Base-by-base conservation (phyloP, 2,329 filamentous ascomycete genomes). In the Talaromyces marneffei region DNA sequence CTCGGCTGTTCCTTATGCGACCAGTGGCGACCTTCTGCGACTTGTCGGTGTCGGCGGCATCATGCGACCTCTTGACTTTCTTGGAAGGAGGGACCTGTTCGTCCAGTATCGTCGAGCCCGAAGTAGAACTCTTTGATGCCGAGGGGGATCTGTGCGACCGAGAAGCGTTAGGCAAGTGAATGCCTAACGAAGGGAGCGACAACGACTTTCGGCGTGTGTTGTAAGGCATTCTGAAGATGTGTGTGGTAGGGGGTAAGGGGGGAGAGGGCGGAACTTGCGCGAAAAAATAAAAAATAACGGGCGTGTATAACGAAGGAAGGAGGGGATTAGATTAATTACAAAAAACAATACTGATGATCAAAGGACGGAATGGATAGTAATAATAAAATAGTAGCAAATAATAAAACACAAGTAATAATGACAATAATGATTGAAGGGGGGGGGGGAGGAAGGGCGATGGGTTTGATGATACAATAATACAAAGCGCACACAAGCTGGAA, bases 171-270 rank as follows among this genome's bases (percentile, higher is more conserved):
- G 86, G 86, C 59, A 97, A 82, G 71, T 94, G 90, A 70, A 97
- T 96, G 74, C 94, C 94, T 70, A 97, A 84, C 67, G 92, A 95
- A 63, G 91, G 90, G 72, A 97, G 82, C 65, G 92, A 97, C 67
- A 99, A 82, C 72, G 92, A 96, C 82, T 97, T 97, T 77, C 92
- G 88, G 78, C 93, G 90, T 68, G 93, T 97, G 78, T 97, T 96
- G 83, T 97, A 97, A 73, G 89, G 89, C 91, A 96, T 96, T 66
- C 67, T 66, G 65, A 63, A 12, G 48, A 35, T 18, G 35, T 31
- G 27, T 33, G 37, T 35, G 14, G 44, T n/a, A n/a, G 54, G 53
- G 54, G 48, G 20, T 33, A 44, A 50, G 59, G 60, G 57, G 44
- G 42, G 25, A 8, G 27, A 27, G 44, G 44, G 25, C 42, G 14